phyloP scores from a whole-genome alignment of 176 grass and related monocot species.

The Oryza coarctata region DNA sequence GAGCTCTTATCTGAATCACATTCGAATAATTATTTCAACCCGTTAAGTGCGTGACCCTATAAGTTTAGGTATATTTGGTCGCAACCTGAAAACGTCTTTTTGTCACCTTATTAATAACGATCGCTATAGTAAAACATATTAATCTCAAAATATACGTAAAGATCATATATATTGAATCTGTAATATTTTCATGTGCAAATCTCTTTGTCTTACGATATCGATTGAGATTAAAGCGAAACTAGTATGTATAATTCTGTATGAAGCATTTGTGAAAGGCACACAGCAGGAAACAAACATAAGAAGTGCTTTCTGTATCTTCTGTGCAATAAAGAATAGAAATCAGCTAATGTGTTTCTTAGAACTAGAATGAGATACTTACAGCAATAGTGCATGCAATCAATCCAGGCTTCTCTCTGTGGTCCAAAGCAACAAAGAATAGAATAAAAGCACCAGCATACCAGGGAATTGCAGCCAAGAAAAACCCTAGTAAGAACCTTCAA shows the following conservation, averaged over 20 bases:
- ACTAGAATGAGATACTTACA: slow-evolving; percentile 45
- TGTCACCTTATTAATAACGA: too few species aligned
- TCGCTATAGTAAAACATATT: too few species aligned
- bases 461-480: slow-evolving; percentile 62
- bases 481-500: slow-evolving; percentile 67
- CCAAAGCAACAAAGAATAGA: slow-evolving; percentile 65
- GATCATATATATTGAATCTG: too few species aligned
- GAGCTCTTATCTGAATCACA: too few species aligned
- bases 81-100: too few species aligned
- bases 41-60: too few species aligned
- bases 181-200: too few species aligned
- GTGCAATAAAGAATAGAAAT: slow-evolving; percentile 1
- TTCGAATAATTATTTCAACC: too few species aligned
- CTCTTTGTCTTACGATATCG: too few species aligned
- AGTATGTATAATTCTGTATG: background rate
- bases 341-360: background rate
- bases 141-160: too few species aligned
- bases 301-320: background rate
- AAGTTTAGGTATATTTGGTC: too few species aligned
- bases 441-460: slow-evolving; percentile 68
- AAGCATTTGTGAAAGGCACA: background rate
- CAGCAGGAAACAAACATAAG: background rate
- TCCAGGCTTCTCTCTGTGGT: slow-evolving; percentile 69
- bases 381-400: slow-evolving; percentile 64
- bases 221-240: too few species aligned